Base-by-base conservation (phyloP, 208 protist genomes). In the Trypanosoma avium region DNA sequence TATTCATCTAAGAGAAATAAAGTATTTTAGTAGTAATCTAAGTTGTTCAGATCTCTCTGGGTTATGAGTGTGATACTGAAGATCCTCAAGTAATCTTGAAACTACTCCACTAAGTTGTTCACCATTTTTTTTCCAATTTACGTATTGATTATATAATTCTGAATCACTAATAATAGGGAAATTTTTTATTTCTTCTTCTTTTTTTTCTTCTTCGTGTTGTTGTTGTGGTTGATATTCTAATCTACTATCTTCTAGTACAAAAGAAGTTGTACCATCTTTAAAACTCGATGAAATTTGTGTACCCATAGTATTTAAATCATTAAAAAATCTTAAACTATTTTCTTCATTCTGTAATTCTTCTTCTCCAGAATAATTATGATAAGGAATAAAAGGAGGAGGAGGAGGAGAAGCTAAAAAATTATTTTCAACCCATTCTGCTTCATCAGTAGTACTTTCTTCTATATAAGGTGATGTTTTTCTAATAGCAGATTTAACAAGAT, bases 21-120 rank as follows among this genome's bases (percentile, higher is more conserved):
- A 94, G 67, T 84, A 90, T 33, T 77, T 70, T n/a, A 94, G 74
- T 42, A 94, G 50, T 56, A 77, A 42, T n/a, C 88, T 80, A 45
- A 94, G 69, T 59, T 92, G 75, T 27, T 73, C 58, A 0, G 82
- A 84, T 15, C 71, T 62, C 54, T 57, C 67, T 0, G 75, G 56
- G 58, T 94, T 74, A 36, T 88, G 75, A 24, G 78, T 84, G 59
- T 76, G 80, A 38, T 64, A 54, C 29, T 75, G 71, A 50, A 94
- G 52, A 40, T 91, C 88, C 26, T 57, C 63, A 46, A 94, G 67
- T 27, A 91, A 59, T 1, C 57, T 49, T 32, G 70, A 72, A 24
- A 86, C 70, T 7, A 75, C 82, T 1, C 67, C 62, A 52, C 81
- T 69, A 9, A 81, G 63, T 26, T 54, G 69, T 42, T 57, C 72